phyloP scores from a whole-genome alignment of 768 basidiomycete species.

The Auricularia sp. region DNA sequence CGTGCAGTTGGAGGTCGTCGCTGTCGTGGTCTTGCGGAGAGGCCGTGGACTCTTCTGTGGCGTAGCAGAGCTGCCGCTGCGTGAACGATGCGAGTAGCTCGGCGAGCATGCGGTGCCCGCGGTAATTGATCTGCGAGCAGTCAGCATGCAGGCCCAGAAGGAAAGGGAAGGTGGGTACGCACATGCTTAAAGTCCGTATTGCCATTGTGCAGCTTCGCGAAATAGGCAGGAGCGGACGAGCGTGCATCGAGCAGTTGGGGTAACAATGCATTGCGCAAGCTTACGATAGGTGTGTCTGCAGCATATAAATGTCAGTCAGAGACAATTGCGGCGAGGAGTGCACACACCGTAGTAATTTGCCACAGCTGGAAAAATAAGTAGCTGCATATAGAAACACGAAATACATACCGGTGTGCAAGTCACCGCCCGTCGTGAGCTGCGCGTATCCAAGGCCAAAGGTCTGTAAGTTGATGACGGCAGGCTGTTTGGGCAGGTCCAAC shows the following conservation, averaged over 20 bases:
- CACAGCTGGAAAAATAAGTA: slow-evolving; percentile 1
- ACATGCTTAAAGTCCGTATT: slow-evolving; percentile 8
- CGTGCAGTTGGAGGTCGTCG: not conserved
- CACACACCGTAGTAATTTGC: slow-evolving; percentile 5
- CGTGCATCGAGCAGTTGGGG: slow-evolving; percentile 6
- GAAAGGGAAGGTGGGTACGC: not conserved
- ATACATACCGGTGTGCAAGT: slow-evolving; percentile 8
- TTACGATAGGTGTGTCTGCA: slow-evolving; percentile 6
- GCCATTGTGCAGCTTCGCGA: slow-evolving; percentile 1
- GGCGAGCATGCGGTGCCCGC: slow-evolving; percentile 9
- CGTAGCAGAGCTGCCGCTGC: slow-evolving; percentile 7
- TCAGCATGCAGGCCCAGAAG: not conserved
- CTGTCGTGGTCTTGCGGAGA: not conserved
- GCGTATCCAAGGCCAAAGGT: slow-evolving; percentile 7
- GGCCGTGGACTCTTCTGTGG: not conserved
- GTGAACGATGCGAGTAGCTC: slow-evolving; percentile 8
- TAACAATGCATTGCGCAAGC: slow-evolving; percentile 8
- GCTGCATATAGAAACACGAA: not conserved
- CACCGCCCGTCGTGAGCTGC: slow-evolving; percentile 8
- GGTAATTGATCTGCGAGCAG: not conserved
- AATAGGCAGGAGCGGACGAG: slow-evolving; percentile 5
- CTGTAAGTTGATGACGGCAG: slow-evolving; percentile 10
- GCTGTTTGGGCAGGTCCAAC: slow-evolving; percentile 8
- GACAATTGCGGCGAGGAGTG: no score
- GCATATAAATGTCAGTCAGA: no score